Percentiles rank a stretch among this genome's conserved stretches.
These are phyloP conservation scores for Mycena belliarum DNA, from an alignment of 768 basidiomycete species.

Conservation along the genomic window DNA sequence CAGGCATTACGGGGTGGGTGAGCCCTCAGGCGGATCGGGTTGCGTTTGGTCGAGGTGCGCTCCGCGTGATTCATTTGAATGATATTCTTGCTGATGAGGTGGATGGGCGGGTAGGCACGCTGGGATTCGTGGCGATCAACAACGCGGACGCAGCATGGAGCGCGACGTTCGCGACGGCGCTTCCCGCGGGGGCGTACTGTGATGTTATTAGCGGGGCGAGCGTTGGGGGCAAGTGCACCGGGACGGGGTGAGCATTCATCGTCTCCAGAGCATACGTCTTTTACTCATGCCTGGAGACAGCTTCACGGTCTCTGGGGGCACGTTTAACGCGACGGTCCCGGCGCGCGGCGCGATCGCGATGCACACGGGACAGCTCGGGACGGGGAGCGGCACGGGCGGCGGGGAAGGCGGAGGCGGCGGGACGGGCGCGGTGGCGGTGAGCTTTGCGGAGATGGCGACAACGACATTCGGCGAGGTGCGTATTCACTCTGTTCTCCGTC, in stretches of 20 bases:
- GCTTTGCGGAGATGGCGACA: constrained; percentile 55
- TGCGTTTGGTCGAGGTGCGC: constrained; percentile 64
- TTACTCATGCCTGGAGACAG: constrained; percentile 20
- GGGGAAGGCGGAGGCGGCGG: constrained; percentile 31
- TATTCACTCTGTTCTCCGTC: neutral
- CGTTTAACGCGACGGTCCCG: constrained; percentile 50
- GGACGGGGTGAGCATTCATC: constrained; percentile 50
- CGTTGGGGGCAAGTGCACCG: constrained; percentile 47
- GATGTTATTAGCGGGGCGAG: constrained; percentile 60
- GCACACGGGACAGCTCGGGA: too few relatives aligned
- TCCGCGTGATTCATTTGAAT: neutral
- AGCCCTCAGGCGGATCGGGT: constrained; percentile 59
- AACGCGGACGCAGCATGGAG: constrained; percentile 60
- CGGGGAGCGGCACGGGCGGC: too few relatives aligned
- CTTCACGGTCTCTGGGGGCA: constrained; percentile 50
- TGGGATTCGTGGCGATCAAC: constrained; percentile 69
- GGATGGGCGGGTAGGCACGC: constrained; percentile 51
- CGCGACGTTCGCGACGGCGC: constrained; percentile 54
- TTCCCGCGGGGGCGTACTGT: constrained; percentile 63
- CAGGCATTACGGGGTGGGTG: constrained; percentile 56
- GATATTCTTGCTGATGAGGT: too few relatives aligned
- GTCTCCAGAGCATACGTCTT: neutral
- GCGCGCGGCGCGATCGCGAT: constrained; percentile 58
- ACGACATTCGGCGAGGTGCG: constrained; percentile 59
- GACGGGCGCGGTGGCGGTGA: constrained; percentile 38